Evolutionary conservation across 2,329 filamentous ascomycete species (phyloP), one percentile per base, ranked within the genome.

Genomic region (Rutstroemia sp.): DNA sequence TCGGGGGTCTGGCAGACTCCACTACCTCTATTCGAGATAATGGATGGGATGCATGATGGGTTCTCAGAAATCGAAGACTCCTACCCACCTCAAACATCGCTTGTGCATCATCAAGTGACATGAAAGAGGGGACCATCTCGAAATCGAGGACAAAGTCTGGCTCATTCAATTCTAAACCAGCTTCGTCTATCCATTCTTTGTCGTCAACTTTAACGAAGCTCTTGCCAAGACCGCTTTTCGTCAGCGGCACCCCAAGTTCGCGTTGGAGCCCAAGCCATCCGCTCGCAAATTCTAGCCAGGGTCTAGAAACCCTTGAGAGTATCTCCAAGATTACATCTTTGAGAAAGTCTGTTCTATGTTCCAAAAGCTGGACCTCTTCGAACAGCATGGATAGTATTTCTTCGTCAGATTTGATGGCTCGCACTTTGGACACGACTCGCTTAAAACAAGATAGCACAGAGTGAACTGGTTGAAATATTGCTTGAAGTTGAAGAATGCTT

Each of bases 51-150:
- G 88, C 80, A 67, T 94, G 87, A 62, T 87, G 83, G 21, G 76
- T 73, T 63, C 83, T 81, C 48, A 95, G 75, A 54, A 94, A 83
- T 7, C 87, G 81, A 48, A 95, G 71, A 67, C 87, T 92, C 64
- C 80, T 82, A 4, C 89, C 90, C 3, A 85, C 87, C 67, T 95
- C 89, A 61, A 92, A 92, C n/a, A 94, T 82, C 5, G 78, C 74
- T 51, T 80, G 78, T 3, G 83, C 84, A 61, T 92, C 80, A 57
- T 94, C 88, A 5, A 75, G 69, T 0, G 84, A 79, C 46, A 95
- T 76, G 62, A 94, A 94, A 2, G 77, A 75, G 0, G 89, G 89
- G 72, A 94, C 83, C 60, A 81, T 80, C 27, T 79, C 74, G 21
- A 76, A 75, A 58, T 87, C 82, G 34, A 92, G 77, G 5, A 81